Evolutionary conservation across 2,329 filamentous ascomycete genomes (phyloP), one percentile per base, ranked within the genome.

Genomic region (Aspergillus sp.): DNA sequence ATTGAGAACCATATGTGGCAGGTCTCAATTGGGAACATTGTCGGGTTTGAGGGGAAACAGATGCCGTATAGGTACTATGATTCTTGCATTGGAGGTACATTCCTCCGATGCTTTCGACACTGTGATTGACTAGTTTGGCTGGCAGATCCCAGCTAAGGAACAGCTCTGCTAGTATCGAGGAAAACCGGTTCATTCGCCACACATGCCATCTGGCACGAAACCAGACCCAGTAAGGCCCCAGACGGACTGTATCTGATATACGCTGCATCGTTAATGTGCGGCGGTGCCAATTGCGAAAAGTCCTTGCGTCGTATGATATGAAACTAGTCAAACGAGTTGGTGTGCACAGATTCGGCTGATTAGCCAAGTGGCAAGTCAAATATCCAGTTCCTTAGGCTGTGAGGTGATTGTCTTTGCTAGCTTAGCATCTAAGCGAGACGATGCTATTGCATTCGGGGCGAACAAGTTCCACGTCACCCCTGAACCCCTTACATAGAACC

Each of bases 351-450:
- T 42, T 52, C 3, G 50, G 50, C 1, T 48, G 50, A 8, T 26
- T 52, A 8, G 50, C 4, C 50, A 52, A 28, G 19, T 52, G n/a
- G 50, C 50, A 28, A 48, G 50, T 42, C 73, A 85, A 50, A 86
- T 77, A 62, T 79, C 83, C 0, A 78, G 76, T 52, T 83, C 83
- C 1, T 69, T 88, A 0, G 82, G 81, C 19, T 81, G 79, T 27
- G 79, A 85, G 34, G 59, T 61, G 36, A 57, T 58, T 6, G 53
- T 48, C 1, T 38, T 58, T 1, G 52, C 50, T 0, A 44, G 49
- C 29, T 48, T 43, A 8, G 28, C 39, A 4, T 36, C 46, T 9
- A 58, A 58, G 39, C 47, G 50, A 36, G 40, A 48, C 10, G 52
- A 52, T 19, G 53, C 52, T 2, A 45, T 50, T 9, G 41, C 44